phyloP scores from a whole-genome alignment of 2,329 filamentous ascomycete species.

The Cytospora mali region DNA sequence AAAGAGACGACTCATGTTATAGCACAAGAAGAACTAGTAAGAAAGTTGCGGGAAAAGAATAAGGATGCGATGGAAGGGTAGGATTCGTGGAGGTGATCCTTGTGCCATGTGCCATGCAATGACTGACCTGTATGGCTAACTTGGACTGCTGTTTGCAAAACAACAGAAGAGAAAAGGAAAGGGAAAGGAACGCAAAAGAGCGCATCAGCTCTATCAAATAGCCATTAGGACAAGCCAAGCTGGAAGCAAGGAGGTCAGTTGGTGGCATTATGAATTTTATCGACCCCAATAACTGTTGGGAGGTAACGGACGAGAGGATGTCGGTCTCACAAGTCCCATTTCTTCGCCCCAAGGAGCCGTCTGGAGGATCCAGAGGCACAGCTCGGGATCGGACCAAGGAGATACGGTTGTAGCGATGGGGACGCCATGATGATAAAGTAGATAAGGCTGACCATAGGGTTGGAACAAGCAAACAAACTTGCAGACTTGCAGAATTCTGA shows the following conservation, averaged over 20 bases:
- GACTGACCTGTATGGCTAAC: neutral
- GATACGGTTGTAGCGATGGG: constrained; percentile 3
- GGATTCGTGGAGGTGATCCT: constrained; percentile 21
- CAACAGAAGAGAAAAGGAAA: neutral
- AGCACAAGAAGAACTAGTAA: neutral
- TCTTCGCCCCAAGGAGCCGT: constrained; percentile 8
- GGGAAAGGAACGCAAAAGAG: neutral
- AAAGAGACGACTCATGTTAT: constrained; percentile 12
- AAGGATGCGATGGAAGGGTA: constrained; percentile 13
- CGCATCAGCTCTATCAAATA: constrained; percentile 1
- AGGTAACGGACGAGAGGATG: constrained; percentile 1
- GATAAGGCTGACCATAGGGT: neutral
- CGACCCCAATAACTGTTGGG: constrained; percentile 16
- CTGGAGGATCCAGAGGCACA: neutral
- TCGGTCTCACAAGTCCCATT: constrained; percentile 1
- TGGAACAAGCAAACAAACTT: too few species aligned
- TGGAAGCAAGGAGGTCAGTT: neutral
- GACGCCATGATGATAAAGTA: neutral
- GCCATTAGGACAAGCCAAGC: neutral
- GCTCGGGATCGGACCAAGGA: constrained; percentile 5
- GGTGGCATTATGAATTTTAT: constrained; percentile 18
- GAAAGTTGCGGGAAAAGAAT: neutral
- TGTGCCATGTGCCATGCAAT: constrained; percentile 13
- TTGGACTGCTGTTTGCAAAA: neutral
- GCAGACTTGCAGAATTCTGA: neutral